phyloP scores from a whole-genome alignment of 805 yeast genomes.

The Lipomyces chichibuensis region DNA sequence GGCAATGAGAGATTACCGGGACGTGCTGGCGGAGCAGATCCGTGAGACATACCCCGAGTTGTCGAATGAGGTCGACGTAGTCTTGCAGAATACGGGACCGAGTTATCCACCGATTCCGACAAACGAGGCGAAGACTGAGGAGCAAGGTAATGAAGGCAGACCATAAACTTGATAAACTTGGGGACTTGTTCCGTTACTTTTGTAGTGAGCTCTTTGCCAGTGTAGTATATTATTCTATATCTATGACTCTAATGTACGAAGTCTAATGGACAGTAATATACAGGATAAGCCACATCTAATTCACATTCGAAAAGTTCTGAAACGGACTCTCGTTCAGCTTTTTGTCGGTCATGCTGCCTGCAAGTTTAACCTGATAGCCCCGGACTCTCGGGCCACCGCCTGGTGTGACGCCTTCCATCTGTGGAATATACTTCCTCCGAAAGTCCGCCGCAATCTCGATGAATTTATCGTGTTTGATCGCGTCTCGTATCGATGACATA shows the following conservation, averaged over 20 bases:
- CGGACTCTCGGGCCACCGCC: constrained; percentile 32
- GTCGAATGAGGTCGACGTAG: constrained; percentile 51
- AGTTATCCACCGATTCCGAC: not conserved
- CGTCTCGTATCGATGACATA: constrained; percentile 42
- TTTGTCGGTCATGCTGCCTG: constrained; percentile 17
- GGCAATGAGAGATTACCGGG: constrained; percentile 60
- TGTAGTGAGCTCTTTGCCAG: not conserved
- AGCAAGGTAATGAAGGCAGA: not conserved
- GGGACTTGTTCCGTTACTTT: not conserved
- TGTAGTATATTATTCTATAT: not conserved
- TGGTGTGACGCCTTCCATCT: constrained; percentile 7
- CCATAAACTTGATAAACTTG: not conserved
- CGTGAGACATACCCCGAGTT: constrained; percentile 79
- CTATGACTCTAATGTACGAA: not conserved
- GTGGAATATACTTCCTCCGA: constrained; percentile 18
- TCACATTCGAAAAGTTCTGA: constrained; percentile 1
- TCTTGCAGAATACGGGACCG: constrained; percentile 25
- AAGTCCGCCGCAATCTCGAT: constrained; percentile 31
- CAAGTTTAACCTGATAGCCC: constrained; percentile 35
- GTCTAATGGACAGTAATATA: not conserved
- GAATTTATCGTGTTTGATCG: constrained; percentile 43
- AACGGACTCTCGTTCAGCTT: constrained; percentile 31
- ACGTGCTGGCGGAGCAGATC: constrained; percentile 69
- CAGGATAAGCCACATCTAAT: not conserved
- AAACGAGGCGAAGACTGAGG: not conserved